Base-by-base conservation (phyloP, 2,329 filamentous ascomycete species). In the Endoconidiophora laricicola region DNA sequence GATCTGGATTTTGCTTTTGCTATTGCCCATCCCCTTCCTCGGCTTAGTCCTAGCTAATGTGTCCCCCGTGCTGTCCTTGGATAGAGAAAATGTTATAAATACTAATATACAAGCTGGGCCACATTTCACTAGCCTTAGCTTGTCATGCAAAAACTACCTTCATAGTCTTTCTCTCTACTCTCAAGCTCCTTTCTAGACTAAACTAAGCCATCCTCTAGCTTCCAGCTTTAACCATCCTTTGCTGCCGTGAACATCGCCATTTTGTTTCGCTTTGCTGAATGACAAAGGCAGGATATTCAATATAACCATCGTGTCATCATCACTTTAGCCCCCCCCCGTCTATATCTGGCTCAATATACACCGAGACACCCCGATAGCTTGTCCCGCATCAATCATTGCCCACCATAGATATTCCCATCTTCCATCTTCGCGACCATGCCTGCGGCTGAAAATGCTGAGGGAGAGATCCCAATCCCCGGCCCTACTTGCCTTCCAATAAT, bases 401-500 rank as follows among this genome's bases (percentile, higher is more conserved):
- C 22, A 44, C 33, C 26, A 23, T 52, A 45, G 45, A 52, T 16
- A 40, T 18, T 22, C 22, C 16, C 48, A 10, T 42, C 23, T 14
- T 48, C 50, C 20, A 9, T 48, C 18, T 44, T 41, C 10, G 50
- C 50, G 6, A 40, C 45, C n/a, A 16, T 48, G 18, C 45, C 50
- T 6, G 18, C 45, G 14, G 22, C 16, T 18, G 16, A 18, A 18
- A 18, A 18, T 18, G 29, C 23, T 18, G 16, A 23, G 26, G 37
- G 48, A 4, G 53, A 56, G 29, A 60, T 65, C 12, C 67, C 71
- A 2, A 81, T 86, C 48, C 80, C 81, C 2, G 71, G 75, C 44
- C 81, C 81, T 23, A 69, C 69, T 49, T 78, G 76, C 2, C 65
- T 81, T 50, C 81, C 79, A 1, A 61, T 86, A 24, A 55, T 86